phyloP scores from a whole-genome alignment of 139 green algal genomes.

The Chlamydomonas applanata region DNA sequence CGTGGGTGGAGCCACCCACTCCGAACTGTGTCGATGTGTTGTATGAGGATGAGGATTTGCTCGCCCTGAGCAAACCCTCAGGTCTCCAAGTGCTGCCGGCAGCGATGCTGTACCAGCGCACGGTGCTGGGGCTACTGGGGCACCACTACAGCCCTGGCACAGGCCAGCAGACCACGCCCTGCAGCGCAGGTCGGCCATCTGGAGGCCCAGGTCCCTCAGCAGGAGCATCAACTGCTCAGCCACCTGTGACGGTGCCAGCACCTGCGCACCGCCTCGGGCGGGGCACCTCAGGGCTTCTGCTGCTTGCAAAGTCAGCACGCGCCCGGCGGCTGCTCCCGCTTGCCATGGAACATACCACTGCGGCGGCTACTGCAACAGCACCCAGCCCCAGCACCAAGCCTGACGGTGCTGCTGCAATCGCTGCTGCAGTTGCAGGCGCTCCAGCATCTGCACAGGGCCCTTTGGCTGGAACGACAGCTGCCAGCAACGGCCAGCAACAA shows the following conservation, averaged over 20 bases:
- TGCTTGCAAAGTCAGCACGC: conserved; percentile 31
- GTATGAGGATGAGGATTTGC: conserved; percentile 46
- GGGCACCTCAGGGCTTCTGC: conserved; percentile 46
- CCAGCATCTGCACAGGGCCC: too few species aligned
- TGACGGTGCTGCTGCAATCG: too few species aligned
- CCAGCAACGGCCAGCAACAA: too few species aligned
- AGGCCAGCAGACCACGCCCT: too few species aligned
- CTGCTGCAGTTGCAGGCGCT: background rate
- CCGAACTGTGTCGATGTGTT: conserved; percentile 39
- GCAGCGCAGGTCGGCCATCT: too few species aligned
- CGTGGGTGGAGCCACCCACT: conserved; percentile 32
- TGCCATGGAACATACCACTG: conserved; percentile 30
- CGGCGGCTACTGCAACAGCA: background rate
- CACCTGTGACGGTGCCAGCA: conserved; percentile 12
- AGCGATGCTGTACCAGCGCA: conserved; percentile 37
- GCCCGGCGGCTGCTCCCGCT: conserved; percentile 29
- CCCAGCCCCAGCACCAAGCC: background rate
- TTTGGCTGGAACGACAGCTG: too few species aligned
- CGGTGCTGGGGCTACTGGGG: conserved; percentile 32
- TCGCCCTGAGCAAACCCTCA: conserved; percentile 46
- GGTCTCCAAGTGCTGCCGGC: conserved; percentile 41
- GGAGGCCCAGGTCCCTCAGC: too few species aligned
- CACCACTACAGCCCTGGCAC: background rate
- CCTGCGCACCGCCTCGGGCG: conserved; percentile 44
- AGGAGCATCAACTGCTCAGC: too few species aligned